Evolutionary conservation across 2,329 filamentous ascomycete genomes (phyloP), one percentile per base, ranked within the genome.

Genomic region (Botrytis deweyae): DNA sequence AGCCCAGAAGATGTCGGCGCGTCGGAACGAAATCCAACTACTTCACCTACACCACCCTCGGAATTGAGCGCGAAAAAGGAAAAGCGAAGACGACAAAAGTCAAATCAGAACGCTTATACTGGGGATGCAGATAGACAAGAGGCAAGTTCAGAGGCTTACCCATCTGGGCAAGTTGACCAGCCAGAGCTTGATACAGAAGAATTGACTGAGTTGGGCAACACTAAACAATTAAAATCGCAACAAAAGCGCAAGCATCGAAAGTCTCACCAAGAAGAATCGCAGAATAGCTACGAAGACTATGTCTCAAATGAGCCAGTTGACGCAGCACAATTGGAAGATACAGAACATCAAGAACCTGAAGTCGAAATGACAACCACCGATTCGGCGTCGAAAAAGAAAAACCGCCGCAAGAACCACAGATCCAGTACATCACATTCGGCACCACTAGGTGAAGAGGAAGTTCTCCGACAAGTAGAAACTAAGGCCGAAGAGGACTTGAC

Each of bases 171-270:
- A 49, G 25, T 38, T 49, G 42, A 14, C 22, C 42, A 49, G 42
- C 64, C 42, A 62, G 33, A 58, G 25, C 14, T 36, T 58, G 49
- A 2, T 29, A 38, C 22, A 40, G 29, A 49, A 16, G 68, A 70
- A 38, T 22, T 16, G 9, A 38, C 22, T 36, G 42, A 70, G 58
- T 42, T 22, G 49, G 25, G 14, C 36, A 58, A 68, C 16, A 40
- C 18, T 40, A n/a, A 42, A 36, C n/a, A 49, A 4, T 8, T 42
- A 42, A 70, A n/a, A 36, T 38, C 40, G 29, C 46, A 70, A 18
- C 55, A 25, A 22, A 70, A 49, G 33, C 68, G 68, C 40, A 70
- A 70, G n/a, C 38, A 61, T 59, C 55, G 40, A 29, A 70, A 70
- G 33, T 70, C 58, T 38, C 58, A n/a, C 22, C 44, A 49, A 38